Conservation (phyloP, 305 asterid species). For the Rubia tinctorum region DNA sequence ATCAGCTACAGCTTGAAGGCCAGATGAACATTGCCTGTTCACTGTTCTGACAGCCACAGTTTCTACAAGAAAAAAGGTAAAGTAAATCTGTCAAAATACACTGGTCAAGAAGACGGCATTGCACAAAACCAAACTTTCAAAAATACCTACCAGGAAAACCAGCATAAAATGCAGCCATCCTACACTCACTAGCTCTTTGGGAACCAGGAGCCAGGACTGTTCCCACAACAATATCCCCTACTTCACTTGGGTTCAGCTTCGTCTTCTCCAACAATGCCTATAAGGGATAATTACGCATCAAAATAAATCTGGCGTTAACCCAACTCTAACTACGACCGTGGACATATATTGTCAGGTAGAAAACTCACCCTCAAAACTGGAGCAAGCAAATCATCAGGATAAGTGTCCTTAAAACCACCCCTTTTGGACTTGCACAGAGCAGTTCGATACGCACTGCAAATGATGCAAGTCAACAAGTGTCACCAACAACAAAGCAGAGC, state of each 20-base stretch:
- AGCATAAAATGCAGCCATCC: slow-evolving; percentile 99
- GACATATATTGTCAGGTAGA: slow-evolving; percentile 11
- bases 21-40: slow-evolving; percentile 98
- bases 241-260: slow-evolving; percentile 79
- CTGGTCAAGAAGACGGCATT: too few species aligned
- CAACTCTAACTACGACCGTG: background rate
- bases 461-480: slow-evolving; percentile 15
- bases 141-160: slow-evolving; percentile 88
- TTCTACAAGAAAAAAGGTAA: slow-evolving; percentile 27
- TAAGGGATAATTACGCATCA: background rate
- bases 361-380: slow-evolving; percentile 74
- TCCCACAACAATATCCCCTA: slow-evolving; percentile 98
- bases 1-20: slow-evolving; percentile 94
- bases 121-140: background rate
- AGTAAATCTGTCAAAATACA: background rate
- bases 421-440: slow-evolving; percentile 91
- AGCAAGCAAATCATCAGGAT: slow-evolving; percentile 92
- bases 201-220: slow-evolving; percentile 97
- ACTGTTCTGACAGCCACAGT: slow-evolving; percentile 75
- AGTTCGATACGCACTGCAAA: slow-evolving; percentile 79
- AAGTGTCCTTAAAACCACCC: slow-evolving; percentile 97
- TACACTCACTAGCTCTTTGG: slow-evolving; percentile 96
- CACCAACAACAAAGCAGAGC: background rate
- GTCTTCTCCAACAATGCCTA: slow-evolving; percentile 87
- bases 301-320: background rate